Evolutionary conservation across 2,329 filamentous ascomycete species (phyloP).

Genomic region (Diaporthe humulicola): DNA sequence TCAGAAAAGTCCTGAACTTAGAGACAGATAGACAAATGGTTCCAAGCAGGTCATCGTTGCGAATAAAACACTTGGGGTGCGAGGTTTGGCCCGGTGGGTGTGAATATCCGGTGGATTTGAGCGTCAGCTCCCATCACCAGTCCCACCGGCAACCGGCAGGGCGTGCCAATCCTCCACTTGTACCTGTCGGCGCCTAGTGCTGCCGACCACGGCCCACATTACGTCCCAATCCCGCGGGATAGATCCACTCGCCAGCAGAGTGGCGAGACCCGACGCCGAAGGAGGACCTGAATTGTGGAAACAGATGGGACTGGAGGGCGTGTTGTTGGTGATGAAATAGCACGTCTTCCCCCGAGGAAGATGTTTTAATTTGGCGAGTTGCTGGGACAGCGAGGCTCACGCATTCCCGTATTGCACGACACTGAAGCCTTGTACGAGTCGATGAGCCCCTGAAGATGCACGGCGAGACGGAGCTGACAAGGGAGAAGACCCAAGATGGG

Average conservation of each 20-base stretch:
- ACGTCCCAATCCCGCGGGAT: slow-evolving; percentile 17
- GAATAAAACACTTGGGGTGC: neutral
- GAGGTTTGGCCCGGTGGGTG: neutral
- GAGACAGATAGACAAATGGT: too few relatives aligned
- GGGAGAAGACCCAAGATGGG: slow-evolving; percentile 35
- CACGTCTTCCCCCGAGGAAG: slow-evolving; percentile 7
- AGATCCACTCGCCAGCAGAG: slow-evolving; percentile 12
- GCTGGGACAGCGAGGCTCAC: neutral
- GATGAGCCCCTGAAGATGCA: slow-evolving; percentile 28
- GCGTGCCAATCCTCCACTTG: neutral
- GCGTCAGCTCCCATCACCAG: neutral
- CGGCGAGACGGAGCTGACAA: slow-evolving; percentile 32
- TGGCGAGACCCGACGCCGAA: slow-evolving; percentile 35
- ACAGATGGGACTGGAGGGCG: neutral
- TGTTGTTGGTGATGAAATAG: slow-evolving; percentile 27
- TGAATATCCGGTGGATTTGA: neutral
- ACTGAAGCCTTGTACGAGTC: slow-evolving; percentile 8
- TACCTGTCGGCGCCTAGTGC: slow-evolving; percentile 11
- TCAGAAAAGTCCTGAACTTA: neutral
- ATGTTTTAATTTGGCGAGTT: neutral
- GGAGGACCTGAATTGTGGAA: slow-evolving; percentile 28
- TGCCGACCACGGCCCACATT: slow-evolving; percentile 8
- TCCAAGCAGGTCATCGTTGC: neutral
- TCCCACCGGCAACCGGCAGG: neutral
- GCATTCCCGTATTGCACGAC: neutral